Evolutionary conservation across 2,329 filamentous ascomycete species (phyloP).

Genomic region (Lecanicillium sp.): DNA sequence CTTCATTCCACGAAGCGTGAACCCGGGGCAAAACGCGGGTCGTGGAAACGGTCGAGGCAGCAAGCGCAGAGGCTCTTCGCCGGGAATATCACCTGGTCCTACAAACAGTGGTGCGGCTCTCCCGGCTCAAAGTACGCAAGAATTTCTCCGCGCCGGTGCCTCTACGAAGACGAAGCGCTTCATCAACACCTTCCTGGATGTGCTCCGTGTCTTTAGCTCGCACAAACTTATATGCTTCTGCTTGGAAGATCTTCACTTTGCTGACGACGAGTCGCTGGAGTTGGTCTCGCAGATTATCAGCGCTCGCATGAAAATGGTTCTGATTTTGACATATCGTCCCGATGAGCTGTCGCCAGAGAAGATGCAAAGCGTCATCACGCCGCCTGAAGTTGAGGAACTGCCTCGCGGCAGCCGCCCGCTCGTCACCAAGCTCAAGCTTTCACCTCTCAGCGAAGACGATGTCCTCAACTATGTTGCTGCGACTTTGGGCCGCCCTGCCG

Average conservation of each 20-base stretch:
- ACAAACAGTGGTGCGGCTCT: conserved; percentile 26
- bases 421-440: conserved; percentile 63
- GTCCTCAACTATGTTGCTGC: conserved; percentile 75
- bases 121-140: conserved; percentile 45
- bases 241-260: conserved; percentile 84
- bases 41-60: conserved; percentile 24
- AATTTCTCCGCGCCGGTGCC: conserved; percentile 49
- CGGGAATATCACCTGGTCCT: conserved; percentile 32
- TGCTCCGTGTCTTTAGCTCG: conserved; percentile 70
- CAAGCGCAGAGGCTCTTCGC: conserved; percentile 41
- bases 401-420: conserved; percentile 40
- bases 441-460: conserved; percentile 68
- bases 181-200: conserved; percentile 82
- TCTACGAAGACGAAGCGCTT: conserved; percentile 62
- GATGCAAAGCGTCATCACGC: conserved; percentile 45
- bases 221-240: conserved; percentile 85
- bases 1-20: conserved; percentile 25
- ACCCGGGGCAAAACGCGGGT: conserved; percentile 24
- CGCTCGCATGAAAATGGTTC: conserved; percentile 70
- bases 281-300: conserved; percentile 73
- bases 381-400: conserved; percentile 43
- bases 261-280: conserved; percentile 79
- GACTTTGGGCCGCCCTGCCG: conserved; percentile 65
- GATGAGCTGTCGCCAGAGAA: conserved; percentile 53
- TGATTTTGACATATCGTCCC: conserved; percentile 69